Base-by-base conservation (phyloP, 2,329 filamentous ascomycete genomes). In the Botrytis fragariae region DNA sequence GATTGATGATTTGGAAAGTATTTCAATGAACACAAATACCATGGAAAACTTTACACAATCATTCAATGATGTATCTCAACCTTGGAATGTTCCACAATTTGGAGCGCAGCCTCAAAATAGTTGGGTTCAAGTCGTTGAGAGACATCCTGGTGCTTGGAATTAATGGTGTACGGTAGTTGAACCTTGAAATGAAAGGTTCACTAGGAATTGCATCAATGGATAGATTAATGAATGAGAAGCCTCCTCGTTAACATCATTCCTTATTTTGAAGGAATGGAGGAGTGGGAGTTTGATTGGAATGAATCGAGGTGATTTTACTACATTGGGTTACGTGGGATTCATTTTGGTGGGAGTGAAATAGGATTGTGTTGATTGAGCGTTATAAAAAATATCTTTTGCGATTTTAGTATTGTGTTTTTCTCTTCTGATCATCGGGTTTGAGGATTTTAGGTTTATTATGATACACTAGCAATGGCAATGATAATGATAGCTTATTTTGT, bases 31-130 rank as follows among this genome's bases (percentile, higher is more conserved):
- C 29, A 73, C 72, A n/a, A n/a, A 70, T 37, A 70, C 63, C 25
- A 70, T 69, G 67, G 54, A 73, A 32, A 73, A 70, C 29, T 73
- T 73, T 22, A 61, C 65, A 4, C 72, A 73, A 54, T 70, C 64
- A n/a, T 59, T 67, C 14, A 63, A 39, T 57, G 64, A 68, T 68
- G 64, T n/a, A 42, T 20, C 16, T 68, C 64, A 68, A 42, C 35
- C 64, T 42, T 68, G 64, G 64, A 68, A 39, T 57, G 48, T 45
- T 39, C n/a, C 64, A 68, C 64, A 72, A 45, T 67, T 67, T 42
- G 70, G 60, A 59, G 60, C 61, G 39, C 48, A 37, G 35, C 10
- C 44, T 65, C 45, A 54, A 18, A 54, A 65, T 59, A 54, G 8
- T 29, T 62, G 51, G 29, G 60, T 69, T 20, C 37, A 60, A 45